Percentiles rank a stretch among this genome's conserved stretches.
phyloP scores from a whole-genome alignment of 2,329 filamentous ascomycete species.

The Scedosporium apiospermum region DNA sequence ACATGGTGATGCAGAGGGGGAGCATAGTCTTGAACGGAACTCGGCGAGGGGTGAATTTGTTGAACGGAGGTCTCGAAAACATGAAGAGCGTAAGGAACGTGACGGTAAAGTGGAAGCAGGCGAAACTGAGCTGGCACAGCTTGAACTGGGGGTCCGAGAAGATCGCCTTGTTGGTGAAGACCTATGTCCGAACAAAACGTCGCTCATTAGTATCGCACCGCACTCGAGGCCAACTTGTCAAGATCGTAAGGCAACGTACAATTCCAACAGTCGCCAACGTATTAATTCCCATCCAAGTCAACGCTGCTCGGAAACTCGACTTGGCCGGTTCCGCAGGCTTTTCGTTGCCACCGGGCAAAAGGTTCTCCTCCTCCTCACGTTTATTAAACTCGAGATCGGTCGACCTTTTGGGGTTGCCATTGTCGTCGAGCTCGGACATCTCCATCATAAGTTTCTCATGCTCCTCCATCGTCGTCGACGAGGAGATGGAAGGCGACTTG shows the following conservation, averaged over 20 bases:
- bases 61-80: slow-evolving; percentile 48
- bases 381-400: slow-evolving; percentile 9
- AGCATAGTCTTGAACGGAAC: slow-evolving; percentile 47
- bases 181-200: slow-evolving; percentile 25
- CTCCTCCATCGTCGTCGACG: slow-evolving; percentile 1
- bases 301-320: slow-evolving; percentile 25
- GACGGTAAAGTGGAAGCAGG: slow-evolving; percentile 58
- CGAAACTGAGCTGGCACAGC: slow-evolving; percentile 55
- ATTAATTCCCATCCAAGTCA: slow-evolving; percentile 52
- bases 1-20: slow-evolving; percentile 58
- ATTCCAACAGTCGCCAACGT: slow-evolving; percentile 55
- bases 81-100: slow-evolving; percentile 55
- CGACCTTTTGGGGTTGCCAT: not conserved
- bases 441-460: slow-evolving; percentile 17
- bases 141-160: slow-evolving; percentile 54
- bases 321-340: slow-evolving; percentile 24
- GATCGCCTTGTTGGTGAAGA: slow-evolving; percentile 63
- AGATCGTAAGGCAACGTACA: slow-evolving; percentile 27
- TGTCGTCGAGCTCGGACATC: slow-evolving; percentile 12
- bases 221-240: not conserved
- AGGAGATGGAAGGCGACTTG: not conserved
- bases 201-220: not conserved
- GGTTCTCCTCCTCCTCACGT: slow-evolving; percentile 30
- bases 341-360: slow-evolving; percentile 24
- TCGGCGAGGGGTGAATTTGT: slow-evolving; percentile 48